Evolutionary conservation across 257 asterid species (phyloP).

Genomic region (Solanum chaucha): DNA sequence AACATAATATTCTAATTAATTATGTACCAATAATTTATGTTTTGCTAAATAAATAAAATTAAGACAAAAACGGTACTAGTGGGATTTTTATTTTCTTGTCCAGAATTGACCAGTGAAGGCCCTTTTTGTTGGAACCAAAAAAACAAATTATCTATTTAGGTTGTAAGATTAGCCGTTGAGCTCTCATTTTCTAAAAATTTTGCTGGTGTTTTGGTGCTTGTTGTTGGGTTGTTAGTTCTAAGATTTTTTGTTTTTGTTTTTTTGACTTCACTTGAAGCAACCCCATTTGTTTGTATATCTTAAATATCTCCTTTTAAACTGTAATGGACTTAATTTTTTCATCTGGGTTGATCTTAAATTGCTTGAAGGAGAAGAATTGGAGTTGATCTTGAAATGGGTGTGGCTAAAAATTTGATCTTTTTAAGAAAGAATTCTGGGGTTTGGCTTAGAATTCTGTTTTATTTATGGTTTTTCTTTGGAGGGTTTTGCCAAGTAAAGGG

Average conservation of each 20-base stretch:
- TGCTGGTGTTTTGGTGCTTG: slow-evolving; percentile 30
- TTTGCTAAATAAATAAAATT: background rate
- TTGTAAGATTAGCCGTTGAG: slow-evolving; percentile 37
- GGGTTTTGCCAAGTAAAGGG: slow-evolving; percentile 42
- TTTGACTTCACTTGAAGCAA: slow-evolving; percentile 62
- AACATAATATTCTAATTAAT: background rate
- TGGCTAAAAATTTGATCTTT: slow-evolving; percentile 25
- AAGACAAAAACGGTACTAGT: background rate
- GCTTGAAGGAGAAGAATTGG: slow-evolving; percentile 28
- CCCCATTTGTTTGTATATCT: slow-evolving; percentile 5
- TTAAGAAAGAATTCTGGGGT: slow-evolving; percentile 3
- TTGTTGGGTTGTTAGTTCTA: slow-evolving; percentile 56
- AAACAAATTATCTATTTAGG: background rate
- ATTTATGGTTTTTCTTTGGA: slow-evolving; percentile 35
- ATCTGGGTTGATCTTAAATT: slow-evolving; percentile 16
- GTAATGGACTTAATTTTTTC: slow-evolving; percentile 31
- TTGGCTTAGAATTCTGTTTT: slow-evolving; percentile 28
- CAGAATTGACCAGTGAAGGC: slow-evolving; percentile 29
- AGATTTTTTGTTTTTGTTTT: slow-evolving; percentile 3
- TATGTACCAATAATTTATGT: background rate
- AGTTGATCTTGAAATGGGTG: slow-evolving; percentile 47
- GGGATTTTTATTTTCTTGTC: slow-evolving; percentile 17
- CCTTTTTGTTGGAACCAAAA: slow-evolving; percentile 1
- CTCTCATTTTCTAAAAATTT: slow-evolving; percentile 48
- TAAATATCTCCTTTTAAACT: slow-evolving; percentile 3